phyloP scores from a whole-genome alignment of 305 asterid genomes.

The Rubia tinctorum region DNA sequence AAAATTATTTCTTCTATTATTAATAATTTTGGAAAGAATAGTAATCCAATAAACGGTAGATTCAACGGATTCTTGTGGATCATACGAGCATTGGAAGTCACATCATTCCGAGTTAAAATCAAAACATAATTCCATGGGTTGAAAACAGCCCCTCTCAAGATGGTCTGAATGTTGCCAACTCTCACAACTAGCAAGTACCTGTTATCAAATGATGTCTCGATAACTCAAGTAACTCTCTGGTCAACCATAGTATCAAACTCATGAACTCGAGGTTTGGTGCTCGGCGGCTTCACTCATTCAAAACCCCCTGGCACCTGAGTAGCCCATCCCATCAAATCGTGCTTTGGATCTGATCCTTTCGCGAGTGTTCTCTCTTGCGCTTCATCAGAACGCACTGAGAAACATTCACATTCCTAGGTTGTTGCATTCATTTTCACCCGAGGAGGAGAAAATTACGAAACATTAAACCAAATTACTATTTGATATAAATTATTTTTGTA shows the following conservation, averaged over 20 bases:
- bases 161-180: conserved; percentile 60
- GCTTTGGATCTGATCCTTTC: conserved; percentile 61
- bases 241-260: conserved; percentile 47
- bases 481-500: too few species aligned
- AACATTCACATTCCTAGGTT: neutral
- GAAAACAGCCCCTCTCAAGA: conserved; percentile 76
- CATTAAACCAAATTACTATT: too few species aligned
- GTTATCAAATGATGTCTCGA: conserved; percentile 87
- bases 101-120: conserved; percentile 63
- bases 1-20: too few species aligned
- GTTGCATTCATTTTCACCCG: neutral
- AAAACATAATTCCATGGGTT: conserved; percentile 76
- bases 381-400: conserved; percentile 37
- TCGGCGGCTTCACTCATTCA: conserved; percentile 33
- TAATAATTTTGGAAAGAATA: too few species aligned
- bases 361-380: conserved; percentile 70
- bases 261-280: conserved; percentile 19
- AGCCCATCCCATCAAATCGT: conserved; percentile 34
- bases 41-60: conserved; percentile 30
- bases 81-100: conserved; percentile 77
- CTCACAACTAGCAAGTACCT: conserved; percentile 72
- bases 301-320: conserved; percentile 50
- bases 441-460: too few species aligned
- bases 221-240: conserved; percentile 71
- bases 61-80: conserved; percentile 44